Percentiles rank a stretch among this genome's conserved stretches.
Conservation (phyloP, 139 green algal species). For the Haematococcus lacustris region DNA sequence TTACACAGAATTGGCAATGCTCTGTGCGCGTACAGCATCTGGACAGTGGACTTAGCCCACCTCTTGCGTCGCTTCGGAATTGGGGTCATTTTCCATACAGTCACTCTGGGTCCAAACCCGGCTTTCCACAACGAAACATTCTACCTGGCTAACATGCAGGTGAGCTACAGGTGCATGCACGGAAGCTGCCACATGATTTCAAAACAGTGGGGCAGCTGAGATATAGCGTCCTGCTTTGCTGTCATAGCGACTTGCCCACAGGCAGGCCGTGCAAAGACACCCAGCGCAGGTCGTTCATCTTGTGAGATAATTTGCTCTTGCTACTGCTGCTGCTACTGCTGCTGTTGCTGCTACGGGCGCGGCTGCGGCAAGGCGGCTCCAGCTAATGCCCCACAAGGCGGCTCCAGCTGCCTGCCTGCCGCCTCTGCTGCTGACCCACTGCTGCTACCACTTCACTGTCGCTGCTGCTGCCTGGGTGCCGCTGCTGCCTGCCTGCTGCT, state of each 20-base stretch:
- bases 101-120: constrained; percentile 77
- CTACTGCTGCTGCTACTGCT: background rate
- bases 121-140: constrained; percentile 71
- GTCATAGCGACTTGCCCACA: background rate
- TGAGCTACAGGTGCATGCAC: background rate
- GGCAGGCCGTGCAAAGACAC: background rate
- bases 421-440: too few species aligned
- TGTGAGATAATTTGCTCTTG: background rate
- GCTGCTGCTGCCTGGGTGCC: too few species aligned
- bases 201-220: background rate
- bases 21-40: constrained; percentile 54
- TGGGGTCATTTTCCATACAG: constrained; percentile 59
- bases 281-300: background rate
- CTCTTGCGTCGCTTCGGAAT: constrained; percentile 66
- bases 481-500: too few species aligned
- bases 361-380: too few species aligned
- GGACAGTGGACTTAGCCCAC: constrained; percentile 88
- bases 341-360: too few species aligned
- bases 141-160: constrained; percentile 56
- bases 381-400: too few species aligned
- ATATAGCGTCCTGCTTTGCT: background rate
- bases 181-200: background rate
- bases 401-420: too few species aligned
- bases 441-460: too few species aligned
- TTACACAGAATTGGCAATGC: background rate